Evolutionary conservation across 805 yeast genomes (phyloP).

Genomic region (Candida quercuum): DNA sequence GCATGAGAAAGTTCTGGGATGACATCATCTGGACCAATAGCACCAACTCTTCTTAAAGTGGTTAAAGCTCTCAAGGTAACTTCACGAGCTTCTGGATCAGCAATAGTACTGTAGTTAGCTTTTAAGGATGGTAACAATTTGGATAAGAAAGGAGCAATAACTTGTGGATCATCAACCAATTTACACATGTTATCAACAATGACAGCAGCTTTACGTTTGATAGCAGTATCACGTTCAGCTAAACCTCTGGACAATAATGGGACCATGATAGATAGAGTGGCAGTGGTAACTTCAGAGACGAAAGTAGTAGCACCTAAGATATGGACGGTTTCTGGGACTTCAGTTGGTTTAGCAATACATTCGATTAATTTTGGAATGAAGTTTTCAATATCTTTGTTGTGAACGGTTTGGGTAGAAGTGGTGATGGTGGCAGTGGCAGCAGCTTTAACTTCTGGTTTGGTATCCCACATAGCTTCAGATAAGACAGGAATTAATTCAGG

Average conservation of each 20-base stretch:
- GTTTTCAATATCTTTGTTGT: conserved; percentile 99
- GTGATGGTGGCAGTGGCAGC: conserved; percentile 95
- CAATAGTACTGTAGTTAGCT: conserved; percentile 91
- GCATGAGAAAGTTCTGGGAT: conserved; percentile 98
- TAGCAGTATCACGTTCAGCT: conserved; percentile 98
- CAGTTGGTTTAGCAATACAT: conserved; percentile 95
- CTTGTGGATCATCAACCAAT: conserved; percentile 99
- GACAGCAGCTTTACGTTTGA: conserved; percentile 99
- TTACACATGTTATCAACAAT: conserved; percentile 99
- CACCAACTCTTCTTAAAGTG: conserved; percentile 99
- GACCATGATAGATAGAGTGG: conserved; percentile 98
- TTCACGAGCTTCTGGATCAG: conserved; percentile 99
- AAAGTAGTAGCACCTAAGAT: conserved; percentile 99
- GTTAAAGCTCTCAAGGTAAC: conserved; percentile 95
- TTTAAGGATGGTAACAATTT: conserved; percentile 94
- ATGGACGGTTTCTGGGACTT: conserved; percentile 99
- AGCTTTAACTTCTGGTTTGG: conserved; percentile 95
- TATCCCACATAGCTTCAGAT: conserved; percentile 99
- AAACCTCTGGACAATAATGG: conserved; percentile 99
- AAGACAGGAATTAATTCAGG: conserved; percentile 97
- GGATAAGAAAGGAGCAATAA: conserved; percentile 98
- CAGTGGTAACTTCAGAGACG: conserved; percentile 99
- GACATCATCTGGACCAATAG: conserved; percentile 80
- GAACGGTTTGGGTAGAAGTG: conserved; percentile 94
- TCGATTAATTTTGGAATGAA: conserved; percentile 96